Conservation (phyloP, 2,329 filamentous ascomycete species). For the Fusarium sp. region DNA sequence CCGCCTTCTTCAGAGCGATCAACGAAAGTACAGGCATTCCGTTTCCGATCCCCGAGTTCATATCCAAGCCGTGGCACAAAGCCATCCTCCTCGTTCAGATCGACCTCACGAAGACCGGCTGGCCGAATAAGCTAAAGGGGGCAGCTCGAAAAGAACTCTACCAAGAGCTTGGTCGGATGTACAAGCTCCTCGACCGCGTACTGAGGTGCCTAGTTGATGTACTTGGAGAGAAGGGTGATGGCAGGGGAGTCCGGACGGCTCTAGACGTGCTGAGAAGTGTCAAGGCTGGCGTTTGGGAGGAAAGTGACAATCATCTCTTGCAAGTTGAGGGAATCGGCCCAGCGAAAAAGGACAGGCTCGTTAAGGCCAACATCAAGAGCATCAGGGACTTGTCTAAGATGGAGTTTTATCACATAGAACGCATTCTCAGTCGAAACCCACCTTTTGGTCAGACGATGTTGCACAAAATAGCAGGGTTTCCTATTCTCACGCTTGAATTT, state of each 20-base stretch:
- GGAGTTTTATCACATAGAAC: conserved; percentile 80
- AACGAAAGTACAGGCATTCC: conserved; percentile 56
- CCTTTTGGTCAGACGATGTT: conserved; percentile 82
- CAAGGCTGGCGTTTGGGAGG: conserved; percentile 83
- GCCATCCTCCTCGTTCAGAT: conserved; percentile 80
- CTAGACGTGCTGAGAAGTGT: conserved; percentile 84
- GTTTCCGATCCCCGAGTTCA: conserved; percentile 52
- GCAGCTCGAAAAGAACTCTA: conserved; percentile 51
- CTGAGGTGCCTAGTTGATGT: conserved; percentile 57
- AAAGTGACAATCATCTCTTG: conserved; percentile 81
- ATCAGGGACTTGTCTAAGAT: conserved; percentile 76
- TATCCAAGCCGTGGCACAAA: conserved; percentile 77
- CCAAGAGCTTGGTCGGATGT: conserved; percentile 50
- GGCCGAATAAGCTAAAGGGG: conserved; percentile 62
- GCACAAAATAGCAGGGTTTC: conserved; percentile 76
- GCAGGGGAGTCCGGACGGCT: conserved; percentile 73
- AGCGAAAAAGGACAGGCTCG: conserved; percentile 79
- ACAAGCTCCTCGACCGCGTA: conserved; percentile 50
- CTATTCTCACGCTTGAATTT: conserved; percentile 62
- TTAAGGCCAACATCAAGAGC: conserved; percentile 75
- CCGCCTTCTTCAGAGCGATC: conserved; percentile 53
- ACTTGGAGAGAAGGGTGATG: conserved; percentile 64
- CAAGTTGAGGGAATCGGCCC: conserved; percentile 85
- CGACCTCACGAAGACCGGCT: conserved; percentile 72
- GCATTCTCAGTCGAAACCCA: conserved; percentile 80